Evolutionary conservation across 163 green algal species (phyloP).

Genomic region (Smithsoniella earleae): DNA sequence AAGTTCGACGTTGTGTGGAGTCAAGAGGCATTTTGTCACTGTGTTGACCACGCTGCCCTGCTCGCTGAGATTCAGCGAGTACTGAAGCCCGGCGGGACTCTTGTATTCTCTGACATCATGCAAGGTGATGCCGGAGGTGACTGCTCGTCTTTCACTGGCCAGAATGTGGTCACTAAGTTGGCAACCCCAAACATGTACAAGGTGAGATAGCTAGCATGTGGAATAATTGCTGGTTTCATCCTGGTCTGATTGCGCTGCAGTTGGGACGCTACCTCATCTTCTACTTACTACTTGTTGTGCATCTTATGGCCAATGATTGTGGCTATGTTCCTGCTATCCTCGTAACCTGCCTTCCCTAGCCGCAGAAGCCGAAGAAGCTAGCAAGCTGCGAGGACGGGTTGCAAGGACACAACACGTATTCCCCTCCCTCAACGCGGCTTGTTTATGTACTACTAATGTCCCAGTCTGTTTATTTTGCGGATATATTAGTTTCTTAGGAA

Average conservation of each 20-base stretch:
- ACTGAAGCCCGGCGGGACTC: conserved; percentile 37
- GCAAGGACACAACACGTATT: too few relatives aligned
- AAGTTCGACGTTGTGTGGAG: conserved; percentile 35
- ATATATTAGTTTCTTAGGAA: too few relatives aligned
- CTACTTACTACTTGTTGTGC: background rate
- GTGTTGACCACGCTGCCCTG: conserved; percentile 35
- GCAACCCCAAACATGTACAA: conserved; percentile 33
- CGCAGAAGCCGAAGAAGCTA: background rate
- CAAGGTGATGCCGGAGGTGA: conserved; percentile 35
- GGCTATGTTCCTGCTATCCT: background rate
- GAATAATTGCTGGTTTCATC: background rate
- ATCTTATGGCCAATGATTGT: background rate
- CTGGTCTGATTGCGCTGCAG: too few relatives aligned
- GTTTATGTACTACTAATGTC: background rate
- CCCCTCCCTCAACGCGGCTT: background rate
- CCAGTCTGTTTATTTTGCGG: too few relatives aligned
- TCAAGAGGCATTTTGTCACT: conserved; percentile 41
- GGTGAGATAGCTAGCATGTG: background rate
- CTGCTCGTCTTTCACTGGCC: conserved; percentile 38
- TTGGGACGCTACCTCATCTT: background rate
- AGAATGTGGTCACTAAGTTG: conserved; percentile 38
- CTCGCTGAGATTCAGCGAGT: conserved; percentile 39
- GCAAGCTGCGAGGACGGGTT: too few relatives aligned
- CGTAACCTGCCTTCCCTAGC: background rate
- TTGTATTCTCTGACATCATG: conserved; percentile 45